Base-by-base conservation (phyloP, 2,329 filamentous ascomycete genomes). In the Tolypocladium ovalisporum region DNA sequence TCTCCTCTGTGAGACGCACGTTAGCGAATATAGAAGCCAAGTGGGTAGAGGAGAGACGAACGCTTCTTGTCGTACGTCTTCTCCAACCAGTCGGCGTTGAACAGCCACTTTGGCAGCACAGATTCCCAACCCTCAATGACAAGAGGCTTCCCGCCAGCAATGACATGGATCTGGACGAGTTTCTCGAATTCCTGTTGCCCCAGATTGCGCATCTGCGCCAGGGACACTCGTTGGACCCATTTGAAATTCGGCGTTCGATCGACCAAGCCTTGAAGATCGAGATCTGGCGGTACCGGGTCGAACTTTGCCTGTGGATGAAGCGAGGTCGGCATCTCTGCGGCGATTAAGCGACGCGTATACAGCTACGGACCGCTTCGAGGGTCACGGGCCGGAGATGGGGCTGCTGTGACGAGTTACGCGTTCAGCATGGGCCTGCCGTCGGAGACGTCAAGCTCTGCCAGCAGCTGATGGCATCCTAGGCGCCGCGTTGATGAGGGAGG, bases 41-140 rank as follows among this genome's bases (percentile, higher is more conserved):
- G 29, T 34, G 29, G 17, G 42, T 22, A 29, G 27, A n/a, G 8
- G 47, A 54, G 22, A 47, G 42, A 70, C 82, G 67, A 70, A 90
- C 89, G 81, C 71, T 95, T 94, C 63, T 87, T 87, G 63, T 90
- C 86, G 68, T 90, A 85, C 37, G 88, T 88, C 56, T 83, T 79
- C 67, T 88, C 85, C 39, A 99, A 76, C 92, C 93, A 99, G 57
- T 84, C 79, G 8, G 80, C 77, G 47, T 85, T 89, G 71, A 97
- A 97, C 0, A 95, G 83, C 73, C 84, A 83, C 49, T 82, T 82
- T 55, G 94, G 88, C 47, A 97, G 74, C 35, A 83, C 79, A 39
- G 84, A 77, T 60, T 96, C 83, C 79, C 94, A 97, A 22, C 90
- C 90, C 66, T 96, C 90, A 56, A 99, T 88, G 13, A 97, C 89